Evolutionary conservation across 2,329 filamentous ascomycete genomes (phyloP), one percentile per base, ranked within the genome.

Genomic region (Diaporthe capsici): DNA sequence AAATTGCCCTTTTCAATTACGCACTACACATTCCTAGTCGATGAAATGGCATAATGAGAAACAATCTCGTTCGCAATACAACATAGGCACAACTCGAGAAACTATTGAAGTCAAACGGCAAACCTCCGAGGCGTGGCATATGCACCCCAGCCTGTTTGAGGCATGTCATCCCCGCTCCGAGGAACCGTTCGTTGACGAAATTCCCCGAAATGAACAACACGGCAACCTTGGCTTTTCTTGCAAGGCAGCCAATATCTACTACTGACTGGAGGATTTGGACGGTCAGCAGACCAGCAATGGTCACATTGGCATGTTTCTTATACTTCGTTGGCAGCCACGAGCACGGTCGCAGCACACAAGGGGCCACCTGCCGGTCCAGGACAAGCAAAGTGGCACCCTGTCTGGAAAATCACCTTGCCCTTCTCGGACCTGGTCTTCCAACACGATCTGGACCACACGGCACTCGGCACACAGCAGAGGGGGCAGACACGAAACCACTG

Each of bases 91-190:
- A n/a, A n/a, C 28, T 49, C 8, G 20, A 44, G 60, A 20, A 13
- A 70, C 65, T 42, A 70, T 70, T 70, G 65, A 55, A 70, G 65
- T 55, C 65, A 55, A 70, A 70, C 49, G 65, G 47, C 31, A 55
- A 70, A 55, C 49, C 65, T 53, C 65, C 65, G 65, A 53, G 47
- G 13, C 31, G 34, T 68, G 65, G 31, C 47, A 37, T 3, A 31
- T 55, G 53, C 25, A 70, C n/a, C 34, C 65, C 49, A 53, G 31
- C 17, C 2, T 70, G 28, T 49, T 49, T 28, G 15, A 39, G 31
- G 22, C 65, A 2, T 68, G 65, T 39, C 47, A 70, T 55, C 65
- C 63, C 63, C 47, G 63, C 63, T 22, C 63, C 47, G 9, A 53
- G 47, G 13, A 51, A 68, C 63, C 22, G 44, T 53, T 39, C 47